Evolutionary conservation across 228 moss, liverwort and hornwort species (phyloP).

Genomic region (Sphagnum fallax): DNA sequence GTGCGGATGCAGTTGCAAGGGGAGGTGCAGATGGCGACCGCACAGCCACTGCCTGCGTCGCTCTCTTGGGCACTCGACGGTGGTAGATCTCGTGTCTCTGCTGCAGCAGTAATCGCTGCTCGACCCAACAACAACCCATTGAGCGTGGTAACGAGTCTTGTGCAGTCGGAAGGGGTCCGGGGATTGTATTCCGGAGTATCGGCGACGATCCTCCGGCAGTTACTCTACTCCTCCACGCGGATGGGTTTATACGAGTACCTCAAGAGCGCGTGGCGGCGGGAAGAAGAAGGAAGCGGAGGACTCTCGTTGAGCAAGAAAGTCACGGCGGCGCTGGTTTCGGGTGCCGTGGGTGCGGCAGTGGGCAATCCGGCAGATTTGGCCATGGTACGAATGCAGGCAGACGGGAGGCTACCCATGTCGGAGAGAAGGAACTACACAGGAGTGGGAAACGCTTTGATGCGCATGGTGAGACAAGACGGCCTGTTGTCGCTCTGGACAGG

Average conservation of each 20-base stretch:
- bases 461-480: slow-evolving; percentile 56
- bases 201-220: slow-evolving; percentile 54
- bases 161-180: slow-evolving; percentile 48
- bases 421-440: slow-evolving; percentile 54
- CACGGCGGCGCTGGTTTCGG: slow-evolving; percentile 32
- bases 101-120: background rate
- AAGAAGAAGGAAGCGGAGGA: slow-evolving; percentile 20
- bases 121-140: slow-evolving; percentile 18
- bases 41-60: slow-evolving; percentile 8
- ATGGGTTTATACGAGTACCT: slow-evolving; percentile 57
- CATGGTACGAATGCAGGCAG: slow-evolving; percentile 79
- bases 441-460: slow-evolving; percentile 48
- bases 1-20: slow-evolving; percentile 91
- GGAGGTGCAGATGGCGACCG: slow-evolving; percentile 5
- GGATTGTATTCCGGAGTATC: slow-evolving; percentile 65
- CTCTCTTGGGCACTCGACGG: slow-evolving; percentile 16
- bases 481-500: slow-evolving; percentile 62
- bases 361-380: slow-evolving; percentile 63
- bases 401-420: slow-evolving; percentile 37
- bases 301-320: slow-evolving; percentile 56
- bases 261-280: slow-evolving; percentile 42
- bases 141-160: slow-evolving; percentile 43
- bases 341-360: slow-evolving; percentile 38
- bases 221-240: slow-evolving; percentile 66
- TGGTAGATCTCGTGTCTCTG: background rate